Evolutionary conservation across 176 grass and related monocot species (phyloP), one percentile per base, ranked within the genome.

Genomic region (Aechmea fasciata): DNA sequence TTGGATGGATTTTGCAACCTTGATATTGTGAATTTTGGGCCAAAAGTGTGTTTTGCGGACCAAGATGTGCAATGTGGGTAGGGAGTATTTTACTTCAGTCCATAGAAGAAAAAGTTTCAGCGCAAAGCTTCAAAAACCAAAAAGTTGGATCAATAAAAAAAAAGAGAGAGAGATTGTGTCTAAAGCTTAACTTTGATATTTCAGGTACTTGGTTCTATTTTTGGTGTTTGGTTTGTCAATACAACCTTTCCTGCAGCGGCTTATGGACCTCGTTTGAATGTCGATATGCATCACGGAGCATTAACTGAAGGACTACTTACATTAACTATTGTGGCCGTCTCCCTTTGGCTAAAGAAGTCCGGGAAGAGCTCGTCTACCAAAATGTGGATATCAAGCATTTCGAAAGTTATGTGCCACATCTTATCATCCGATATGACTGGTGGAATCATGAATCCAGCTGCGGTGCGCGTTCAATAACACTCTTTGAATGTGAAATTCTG

Each of bases 401-500:
- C 15, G 9, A 75, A 66, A 67, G 63, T 66, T 10, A 53, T 66
- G 20, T 63, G 64, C 47, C 73, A 75, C 25, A 51, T 75, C 11
- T 23, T 75, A 29, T 62, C 59, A 26, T 75, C 63, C 33, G 50
- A 66, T 41, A 66, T 64, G 9, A 75, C 73, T 20, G 73, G 73
- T 47, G 73, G 73, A 66, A 66, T 75, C 49, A 52, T 75, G 63
- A 75, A 75, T 23, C 73, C 73, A 47, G 73, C 73, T 53, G 22
- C 73, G 52, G 73, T 75, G 53, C 65, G 73, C 54, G 49, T 23
- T 53, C 23, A 53, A 53, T 52, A 10, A 53, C 49, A 53, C 49
- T 52, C 14, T 54, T 54, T 13, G 12, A 51, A 17, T 66, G 3
- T 14, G 19, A 26, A 11, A n/a, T 51, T 64, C 66, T 75, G 23